phyloP scores from a whole-genome alignment of 345 rosid genomes.

The Trapa bicornis region DNA sequence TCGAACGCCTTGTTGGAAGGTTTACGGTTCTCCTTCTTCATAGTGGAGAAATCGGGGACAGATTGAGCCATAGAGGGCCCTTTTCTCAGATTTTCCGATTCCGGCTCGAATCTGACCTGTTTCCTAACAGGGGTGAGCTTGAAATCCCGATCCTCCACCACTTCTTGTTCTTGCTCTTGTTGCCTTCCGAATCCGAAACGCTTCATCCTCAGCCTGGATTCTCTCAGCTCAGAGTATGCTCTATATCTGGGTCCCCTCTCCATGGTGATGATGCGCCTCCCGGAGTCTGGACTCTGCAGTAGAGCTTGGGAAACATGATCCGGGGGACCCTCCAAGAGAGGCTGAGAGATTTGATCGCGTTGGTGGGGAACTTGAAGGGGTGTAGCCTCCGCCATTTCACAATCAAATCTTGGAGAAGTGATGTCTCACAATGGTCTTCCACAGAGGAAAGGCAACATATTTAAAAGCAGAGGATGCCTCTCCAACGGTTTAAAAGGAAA shows the following conservation, averaged over 20 bases:
- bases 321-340: not conserved
- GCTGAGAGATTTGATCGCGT: not conserved
- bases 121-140: conserved; percentile 41
- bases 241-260: conserved; percentile 79
- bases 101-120: conserved; percentile 48
- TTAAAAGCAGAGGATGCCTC: conserved; percentile 1
- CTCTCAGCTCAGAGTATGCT: conserved; percentile 62
- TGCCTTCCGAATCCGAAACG: conserved; percentile 6
- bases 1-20: conserved; percentile 25
- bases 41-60: conserved; percentile 62
- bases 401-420: not conserved
- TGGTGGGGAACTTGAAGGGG: not conserved
- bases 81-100: conserved; percentile 11
- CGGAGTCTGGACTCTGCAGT: conserved; percentile 4
- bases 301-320: not conserved
- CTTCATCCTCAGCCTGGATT: conserved; percentile 44
- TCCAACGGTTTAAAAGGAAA: conserved; percentile 10
- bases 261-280: conserved; percentile 19
- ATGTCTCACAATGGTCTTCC: not conserved
- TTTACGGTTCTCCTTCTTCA: conserved; percentile 67
- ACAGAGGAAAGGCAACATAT: not conserved
- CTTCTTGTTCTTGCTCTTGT: conserved; percentile 13
- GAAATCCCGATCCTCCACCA: conserved; percentile 12
- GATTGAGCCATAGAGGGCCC: conserved; percentile 54
- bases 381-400: not conserved